Base-by-base conservation (phyloP, 2,329 filamentous ascomycete species). In the Colletotrichum musae region DNA sequence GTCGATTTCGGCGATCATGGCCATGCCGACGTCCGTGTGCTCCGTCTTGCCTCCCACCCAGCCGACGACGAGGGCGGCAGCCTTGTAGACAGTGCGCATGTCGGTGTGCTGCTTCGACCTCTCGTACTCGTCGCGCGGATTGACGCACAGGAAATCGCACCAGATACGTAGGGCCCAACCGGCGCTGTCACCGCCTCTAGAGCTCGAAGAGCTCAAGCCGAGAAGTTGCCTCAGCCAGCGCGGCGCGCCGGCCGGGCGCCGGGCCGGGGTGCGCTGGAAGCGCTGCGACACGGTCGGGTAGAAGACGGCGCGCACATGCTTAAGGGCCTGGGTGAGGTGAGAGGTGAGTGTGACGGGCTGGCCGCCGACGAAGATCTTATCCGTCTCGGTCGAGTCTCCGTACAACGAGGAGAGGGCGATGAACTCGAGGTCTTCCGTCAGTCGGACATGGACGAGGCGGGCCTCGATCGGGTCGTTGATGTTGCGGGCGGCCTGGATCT, bases 251-350 rank as follows among this genome's bases (percentile, higher is more conserved):
- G 71, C 64, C 36, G 66, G 72, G 28, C 47, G 65, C 26, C 63
- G 56, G 6, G 58, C 64, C 15, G 68, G 72, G 62, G 43, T 70
- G 12, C 70, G 69, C 41, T 72, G 71, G 52, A 51, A 72, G 32
- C 73, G 72, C 51, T 70, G 73, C 36, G 57, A 64, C 21, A 75
- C 65, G 52, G 74, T 75, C 41, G 72, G 73, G 51, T 77, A 74
- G 73, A 80, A 80, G 58, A 80, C 76, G 52, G 74, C 73, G 45
- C 79, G 78, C 15, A 78, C 75, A 56, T 80, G 72, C 28, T 74
- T 75, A 32, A 81, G 71, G 12, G 78, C 79, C 64, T 76, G 71
- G 9, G 71, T 72, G 21, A 80, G 70, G 68, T 77, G 75, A 4
- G 73, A 60, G 1, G 79, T 74, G 18, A 81, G 72, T 39, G 68